Conservation (phyloP, 2,329 filamentous ascomycete species). For the Beauveria australis region DNA sequence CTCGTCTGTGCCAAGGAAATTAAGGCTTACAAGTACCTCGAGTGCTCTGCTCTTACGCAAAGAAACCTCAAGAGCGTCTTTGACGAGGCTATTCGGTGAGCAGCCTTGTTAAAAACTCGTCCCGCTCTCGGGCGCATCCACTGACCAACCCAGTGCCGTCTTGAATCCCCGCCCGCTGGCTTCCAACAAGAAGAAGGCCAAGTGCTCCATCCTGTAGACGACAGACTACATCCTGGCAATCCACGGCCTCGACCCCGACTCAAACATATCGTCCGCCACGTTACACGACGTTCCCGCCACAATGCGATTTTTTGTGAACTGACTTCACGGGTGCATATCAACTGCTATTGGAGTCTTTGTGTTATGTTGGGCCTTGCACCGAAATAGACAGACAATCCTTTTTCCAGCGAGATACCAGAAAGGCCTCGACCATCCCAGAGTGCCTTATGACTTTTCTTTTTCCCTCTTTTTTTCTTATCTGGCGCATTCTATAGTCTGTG, state of each 20-base stretch:
- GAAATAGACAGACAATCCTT: conserved; percentile 9
- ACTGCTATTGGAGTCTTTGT: conserved; percentile 16
- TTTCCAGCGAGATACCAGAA: conserved; percentile 12
- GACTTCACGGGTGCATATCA: background rate
- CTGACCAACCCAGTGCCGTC: conserved; percentile 49
- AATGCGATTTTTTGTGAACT: background rate
- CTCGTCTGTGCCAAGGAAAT: conserved; percentile 87
- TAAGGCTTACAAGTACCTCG: conserved; percentile 91
- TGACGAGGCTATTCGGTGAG: conserved; percentile 94
- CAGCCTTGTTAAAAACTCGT: conserved; percentile 15
- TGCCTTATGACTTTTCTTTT: conserved; percentile 8
- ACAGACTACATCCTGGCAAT: background rate
- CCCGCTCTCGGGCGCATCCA: too few relatives aligned
- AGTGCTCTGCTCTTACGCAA: conserved; percentile 95
- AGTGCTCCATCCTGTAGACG: conserved; percentile 61
- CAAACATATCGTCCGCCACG: conserved; percentile 1
- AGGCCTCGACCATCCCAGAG: conserved; percentile 5
- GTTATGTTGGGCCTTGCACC: conserved; percentile 8
- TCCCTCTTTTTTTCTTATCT: background rate
- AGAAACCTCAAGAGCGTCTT: conserved; percentile 97
- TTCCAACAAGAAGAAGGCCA: conserved; percentile 53
- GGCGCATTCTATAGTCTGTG: conserved; percentile 9
- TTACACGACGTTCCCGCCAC: background rate
- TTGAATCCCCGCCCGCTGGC: conserved; percentile 57
- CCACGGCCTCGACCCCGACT: background rate